These are phyloP conservation scores for Botrytis deweyae DNA, from an alignment of 2,329 filamentous ascomycete species.

Conservation along the genomic window DNA sequence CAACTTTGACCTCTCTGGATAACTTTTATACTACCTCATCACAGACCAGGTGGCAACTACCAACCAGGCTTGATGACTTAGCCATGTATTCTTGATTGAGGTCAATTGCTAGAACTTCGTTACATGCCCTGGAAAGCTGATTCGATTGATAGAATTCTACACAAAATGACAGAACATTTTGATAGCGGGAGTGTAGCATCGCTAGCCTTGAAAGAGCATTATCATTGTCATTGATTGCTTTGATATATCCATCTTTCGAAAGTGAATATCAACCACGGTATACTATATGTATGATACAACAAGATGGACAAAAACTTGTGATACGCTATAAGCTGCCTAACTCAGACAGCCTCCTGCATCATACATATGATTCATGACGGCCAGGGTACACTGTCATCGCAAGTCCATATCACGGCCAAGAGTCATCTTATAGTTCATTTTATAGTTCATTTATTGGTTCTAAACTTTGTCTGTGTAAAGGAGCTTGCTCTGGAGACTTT, in stretches of 20 bases:
- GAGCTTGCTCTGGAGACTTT: background rate
- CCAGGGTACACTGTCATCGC: too few relatives aligned
- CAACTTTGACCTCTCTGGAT: background rate
- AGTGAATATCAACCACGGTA: background rate
- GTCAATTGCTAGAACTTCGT: background rate
- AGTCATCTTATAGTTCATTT: background rate
- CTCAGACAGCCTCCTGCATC: fast-evolving
- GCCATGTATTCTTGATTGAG: background rate
- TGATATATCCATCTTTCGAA: background rate
- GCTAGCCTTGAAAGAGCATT: background rate
- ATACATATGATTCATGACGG: fast-evolving
- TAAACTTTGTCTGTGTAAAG: background rate
- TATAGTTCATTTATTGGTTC: background rate
- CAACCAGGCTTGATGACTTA: background rate
- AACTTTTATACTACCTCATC: background rate
- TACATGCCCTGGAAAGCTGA: background rate
- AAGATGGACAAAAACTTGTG: background rate
- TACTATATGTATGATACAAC: too few relatives aligned
- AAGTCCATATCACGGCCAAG: too few relatives aligned
- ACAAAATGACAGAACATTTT: background rate
- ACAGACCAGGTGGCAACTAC: background rate
- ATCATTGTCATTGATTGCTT: background rate
- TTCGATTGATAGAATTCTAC: background rate
- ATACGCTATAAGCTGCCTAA: fast-evolving
- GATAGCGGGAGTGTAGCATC: background rate